phyloP scores from a whole-genome alignment of 306 rosid genomes.

The Prunus davidiana region DNA sequence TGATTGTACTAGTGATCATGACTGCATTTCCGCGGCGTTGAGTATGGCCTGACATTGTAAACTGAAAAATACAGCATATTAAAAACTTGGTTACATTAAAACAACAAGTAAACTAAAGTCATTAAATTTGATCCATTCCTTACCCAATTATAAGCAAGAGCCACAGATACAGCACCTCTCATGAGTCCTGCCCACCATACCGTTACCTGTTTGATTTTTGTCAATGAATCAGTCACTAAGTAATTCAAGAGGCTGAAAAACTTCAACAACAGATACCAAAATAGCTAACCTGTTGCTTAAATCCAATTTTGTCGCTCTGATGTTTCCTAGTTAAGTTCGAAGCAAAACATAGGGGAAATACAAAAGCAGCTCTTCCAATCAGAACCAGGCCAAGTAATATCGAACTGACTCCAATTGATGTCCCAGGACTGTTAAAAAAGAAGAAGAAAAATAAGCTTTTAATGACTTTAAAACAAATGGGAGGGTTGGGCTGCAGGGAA shows the following conservation, averaged over 20 bases:
- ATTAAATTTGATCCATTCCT: background rate
- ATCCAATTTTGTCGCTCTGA: slow-evolving; percentile 36
- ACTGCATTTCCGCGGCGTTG: slow-evolving; percentile 43
- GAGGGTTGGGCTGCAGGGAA: background rate
- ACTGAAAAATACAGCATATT: slow-evolving; percentile 33
- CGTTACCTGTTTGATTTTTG: slow-evolving; percentile 37
- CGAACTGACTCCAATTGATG: slow-evolving; percentile 36
- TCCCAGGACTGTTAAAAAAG: slow-evolving; percentile 41
- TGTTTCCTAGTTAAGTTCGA: slow-evolving; percentile 48
- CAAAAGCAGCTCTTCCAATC: slow-evolving; percentile 67
- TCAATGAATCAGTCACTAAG: background rate
- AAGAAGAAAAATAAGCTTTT: background rate
- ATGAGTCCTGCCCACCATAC: slow-evolving; percentile 75
- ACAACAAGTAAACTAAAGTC: background rate
- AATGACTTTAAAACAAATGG: background rate
- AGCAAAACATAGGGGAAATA: slow-evolving; percentile 52
- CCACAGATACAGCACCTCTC: slow-evolving; percentile 69
- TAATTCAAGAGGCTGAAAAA: background rate
- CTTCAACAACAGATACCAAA: slow-evolving; percentile 5
- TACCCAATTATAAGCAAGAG: slow-evolving; percentile 65
- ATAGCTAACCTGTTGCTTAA: slow-evolving; percentile 53
- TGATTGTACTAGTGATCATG: slow-evolving; percentile 64
- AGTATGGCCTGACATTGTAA: slow-evolving; percentile 52
- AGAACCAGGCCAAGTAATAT: slow-evolving; percentile 51
- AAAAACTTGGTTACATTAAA: background rate